These are phyloP conservation scores for Penicillium frequentans DNA, from an alignment of 2,329 filamentous ascomycete genomes.

Conservation along the genomic window DNA sequence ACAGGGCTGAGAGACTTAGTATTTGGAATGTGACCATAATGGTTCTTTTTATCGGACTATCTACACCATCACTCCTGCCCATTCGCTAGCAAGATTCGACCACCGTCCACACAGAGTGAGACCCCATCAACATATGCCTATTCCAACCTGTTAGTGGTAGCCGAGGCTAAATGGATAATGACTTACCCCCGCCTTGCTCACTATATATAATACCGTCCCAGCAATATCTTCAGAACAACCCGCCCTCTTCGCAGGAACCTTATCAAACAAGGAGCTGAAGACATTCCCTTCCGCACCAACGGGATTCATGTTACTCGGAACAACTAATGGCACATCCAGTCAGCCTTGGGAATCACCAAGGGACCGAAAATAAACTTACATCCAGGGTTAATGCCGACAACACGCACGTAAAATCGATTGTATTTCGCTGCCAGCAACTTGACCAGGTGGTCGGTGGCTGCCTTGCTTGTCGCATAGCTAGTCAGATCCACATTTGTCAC, in stretches of 20 bases:
- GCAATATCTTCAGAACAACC: constrained; percentile 45
- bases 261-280: constrained; percentile 43
- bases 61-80: constrained; percentile 30
- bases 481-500: constrained; percentile 55
- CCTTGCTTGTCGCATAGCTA: constrained; percentile 54
- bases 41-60: not conserved
- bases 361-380: constrained; percentile 30
- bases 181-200: constrained; percentile 43
- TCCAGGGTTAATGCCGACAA: constrained; percentile 48
- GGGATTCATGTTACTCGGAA: constrained; percentile 48
- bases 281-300: constrained; percentile 43
- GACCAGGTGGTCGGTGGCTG: constrained; percentile 54
- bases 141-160: not conserved
- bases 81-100: constrained; percentile 42
- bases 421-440: constrained; percentile 52
- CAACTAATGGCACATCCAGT: constrained; percentile 30
- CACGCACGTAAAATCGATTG: constrained; percentile 43
- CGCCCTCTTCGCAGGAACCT: constrained; percentile 41
- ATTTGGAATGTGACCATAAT: not conserved
- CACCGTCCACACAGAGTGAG: constrained; percentile 44
- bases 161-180: not conserved
- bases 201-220: constrained; percentile 45
- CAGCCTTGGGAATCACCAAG: not conserved
- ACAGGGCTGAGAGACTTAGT: too few relatives aligned
- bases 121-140: constrained; percentile 44